Evolutionary conservation across 768 basidiomycete genomes (phyloP), one percentile per base, ranked within the genome.

Genomic region (Pleurotus platypus): DNA sequence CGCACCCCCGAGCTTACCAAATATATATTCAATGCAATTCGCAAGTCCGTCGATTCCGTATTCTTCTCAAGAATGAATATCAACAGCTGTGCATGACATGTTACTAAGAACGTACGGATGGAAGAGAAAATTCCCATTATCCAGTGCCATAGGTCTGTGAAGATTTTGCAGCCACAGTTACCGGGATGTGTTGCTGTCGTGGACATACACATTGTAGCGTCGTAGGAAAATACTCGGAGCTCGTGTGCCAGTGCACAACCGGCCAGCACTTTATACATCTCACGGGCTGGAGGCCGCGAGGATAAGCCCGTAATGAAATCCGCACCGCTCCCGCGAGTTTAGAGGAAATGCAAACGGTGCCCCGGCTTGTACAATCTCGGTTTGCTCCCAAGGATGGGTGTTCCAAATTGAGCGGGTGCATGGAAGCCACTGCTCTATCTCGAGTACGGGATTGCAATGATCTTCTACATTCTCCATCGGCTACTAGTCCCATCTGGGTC

Each of bases 121-220:
- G 38, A n/a, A 27, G 51, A 37, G 24, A 54, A 54, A 42, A 54
- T 42, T 1, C 51, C 51, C 27, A 54, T 54, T 39, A 54, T 40
- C 51, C 51, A 54, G 13, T 24, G 8, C 51, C 51, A 54, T 30
- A 54, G 27, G 51, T 54, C 51, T 8, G 24, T 54, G 39, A 54
- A 54, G 39, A 54, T 54, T 7, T 16, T 40, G 39, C 51, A 54
- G 15, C 51, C 51, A 8, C 51, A 54, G 5, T 54, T 54, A 15
- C 43, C 51, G 51, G 51, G 51, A 15, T 8, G n/a, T 15, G 27
- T 12, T 22, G 51, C 18, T 26, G 22, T 24, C 13, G 51, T 42
- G 51, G 35, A 54, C n/a, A 15, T 18, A 22, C 24, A 30, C 37
- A 39, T 39, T 3, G 39, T 5, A 42, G 38, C 42, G 42, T 45